Evolutionary conservation across 495 filamentous ascomycete genomes (phyloP).

Genomic region (Alectoria sarmentosa): DNA sequence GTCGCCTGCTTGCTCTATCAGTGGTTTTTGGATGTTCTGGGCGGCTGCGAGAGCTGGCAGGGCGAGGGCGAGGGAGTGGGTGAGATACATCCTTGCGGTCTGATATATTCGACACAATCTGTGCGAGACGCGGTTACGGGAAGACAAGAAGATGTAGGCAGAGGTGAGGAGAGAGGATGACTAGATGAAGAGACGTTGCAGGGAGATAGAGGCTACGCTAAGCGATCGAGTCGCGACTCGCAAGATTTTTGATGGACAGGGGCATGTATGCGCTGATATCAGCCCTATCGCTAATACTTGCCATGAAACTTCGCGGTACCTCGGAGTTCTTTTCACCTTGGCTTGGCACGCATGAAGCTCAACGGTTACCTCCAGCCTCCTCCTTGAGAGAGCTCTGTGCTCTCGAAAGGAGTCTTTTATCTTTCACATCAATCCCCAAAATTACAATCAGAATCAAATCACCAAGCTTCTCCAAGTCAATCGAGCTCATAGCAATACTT

Average conservation of each 20-base stretch:
- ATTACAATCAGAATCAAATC: neutral
- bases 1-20: conserved; percentile 59
- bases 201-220: conserved; percentile 1
- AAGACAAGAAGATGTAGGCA: neutral
- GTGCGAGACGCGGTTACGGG: neutral
- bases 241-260: no score
- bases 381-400: neutral
- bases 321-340: no score
- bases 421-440: neutral
- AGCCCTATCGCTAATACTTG: no score
- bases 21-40: conserved; percentile 60
- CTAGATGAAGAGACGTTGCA: conserved; percentile 9
- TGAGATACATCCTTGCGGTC: conserved; percentile 62
- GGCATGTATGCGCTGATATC: neutral
- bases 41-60: conserved; percentile 65
- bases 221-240: neutral
- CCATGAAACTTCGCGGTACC: no score
- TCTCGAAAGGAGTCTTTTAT: neutral
- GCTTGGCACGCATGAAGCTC: neutral
- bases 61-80: conserved; percentile 52
- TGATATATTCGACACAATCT: neutral
- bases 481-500: neutral
- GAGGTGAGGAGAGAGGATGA: neutral
- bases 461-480: neutral
- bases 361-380: neutral